A percentile compares a stretch with the other conserved stretches of the same genome.
phyloP scores from a whole-genome alignment of 1,284 basidiomycete genomes.

The Sporisorium reilianum region DNA sequence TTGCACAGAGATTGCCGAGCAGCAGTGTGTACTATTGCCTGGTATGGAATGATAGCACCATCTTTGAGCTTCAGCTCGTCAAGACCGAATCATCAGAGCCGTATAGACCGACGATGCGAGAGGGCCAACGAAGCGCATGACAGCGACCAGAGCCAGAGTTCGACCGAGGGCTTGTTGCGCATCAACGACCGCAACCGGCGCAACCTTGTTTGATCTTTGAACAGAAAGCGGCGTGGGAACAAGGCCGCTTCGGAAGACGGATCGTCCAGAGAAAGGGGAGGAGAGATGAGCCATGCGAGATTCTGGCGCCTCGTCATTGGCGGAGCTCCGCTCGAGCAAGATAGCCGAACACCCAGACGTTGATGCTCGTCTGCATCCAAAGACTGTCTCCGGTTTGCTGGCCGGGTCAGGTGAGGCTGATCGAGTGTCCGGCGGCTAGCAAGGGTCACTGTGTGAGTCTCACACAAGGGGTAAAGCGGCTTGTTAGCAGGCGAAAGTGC shows the following conservation, averaged over 20 bases:
- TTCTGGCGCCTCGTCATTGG: not conserved
- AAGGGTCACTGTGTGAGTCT: no score
- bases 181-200: not conserved
- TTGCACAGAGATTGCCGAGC: conserved; percentile 1
- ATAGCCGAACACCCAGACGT: not conserved
- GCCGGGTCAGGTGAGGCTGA: not conserved
- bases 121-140: not conserved
- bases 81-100: not conserved
- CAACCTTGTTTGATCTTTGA: not conserved
- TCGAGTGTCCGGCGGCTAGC: not conserved
- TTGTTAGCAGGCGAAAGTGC: no score
- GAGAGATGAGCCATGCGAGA: not conserved
- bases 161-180: not conserved
- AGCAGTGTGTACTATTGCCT: not conserved
- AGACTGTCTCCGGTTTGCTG: not conserved
- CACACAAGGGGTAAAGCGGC: no score
- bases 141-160: not conserved
- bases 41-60: conserved; percentile 5
- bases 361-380: not conserved
- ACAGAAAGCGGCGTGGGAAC: not conserved
- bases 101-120: not conserved
- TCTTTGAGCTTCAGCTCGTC: not conserved
- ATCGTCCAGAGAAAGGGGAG: not conserved
- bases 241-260: not conserved
- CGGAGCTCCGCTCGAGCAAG: not conserved